Evolutionary conservation across 768 basidiomycete species (phyloP).

Genomic region (Russula griseocarnosa): DNA sequence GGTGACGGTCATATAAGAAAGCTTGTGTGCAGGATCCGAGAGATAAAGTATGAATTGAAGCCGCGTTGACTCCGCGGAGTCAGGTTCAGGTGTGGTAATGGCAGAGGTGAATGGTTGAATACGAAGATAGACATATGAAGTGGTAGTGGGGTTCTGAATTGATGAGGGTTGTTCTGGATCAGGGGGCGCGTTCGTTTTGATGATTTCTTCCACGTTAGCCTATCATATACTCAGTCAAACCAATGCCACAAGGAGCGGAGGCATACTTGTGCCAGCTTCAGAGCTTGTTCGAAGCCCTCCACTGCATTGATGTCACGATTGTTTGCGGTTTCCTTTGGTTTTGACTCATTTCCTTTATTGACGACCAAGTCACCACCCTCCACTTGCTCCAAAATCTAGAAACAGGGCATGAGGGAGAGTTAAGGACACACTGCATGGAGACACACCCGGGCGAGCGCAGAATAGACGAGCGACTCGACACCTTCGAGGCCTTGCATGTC

Average conservation of each 20-base stretch:
- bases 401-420: constrained; percentile 6
- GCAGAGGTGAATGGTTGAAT: constrained; percentile 79
- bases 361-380: constrained; percentile 89
- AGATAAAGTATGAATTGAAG: constrained; percentile 64
- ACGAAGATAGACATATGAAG: constrained; percentile 89
- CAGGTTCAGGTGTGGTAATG: constrained; percentile 42
- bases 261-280: constrained; percentile 77
- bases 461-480: constrained; percentile 89
- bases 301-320: constrained; percentile 75
- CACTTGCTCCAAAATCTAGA: constrained; percentile 85
- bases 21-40: constrained; percentile 72
- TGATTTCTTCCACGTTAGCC: constrained; percentile 75
- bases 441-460: constrained; percentile 72
- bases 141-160: constrained; percentile 62
- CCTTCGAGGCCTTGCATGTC: constrained; percentile 98
- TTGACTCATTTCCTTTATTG: constrained; percentile 74
- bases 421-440: constrained; percentile 3
- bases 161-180: constrained; percentile 34
- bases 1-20: constrained; percentile 72
- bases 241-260: constrained; percentile 6
- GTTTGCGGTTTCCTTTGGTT: constrained; percentile 53
- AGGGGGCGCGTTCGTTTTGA: constrained; percentile 55
- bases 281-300: constrained; percentile 78
- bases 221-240: constrained; percentile 32
- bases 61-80: constrained; percentile 35